Evolutionary conservation across 2,329 filamentous ascomycete genomes (phyloP).

Genomic region (Pestalotiopsis sp.): DNA sequence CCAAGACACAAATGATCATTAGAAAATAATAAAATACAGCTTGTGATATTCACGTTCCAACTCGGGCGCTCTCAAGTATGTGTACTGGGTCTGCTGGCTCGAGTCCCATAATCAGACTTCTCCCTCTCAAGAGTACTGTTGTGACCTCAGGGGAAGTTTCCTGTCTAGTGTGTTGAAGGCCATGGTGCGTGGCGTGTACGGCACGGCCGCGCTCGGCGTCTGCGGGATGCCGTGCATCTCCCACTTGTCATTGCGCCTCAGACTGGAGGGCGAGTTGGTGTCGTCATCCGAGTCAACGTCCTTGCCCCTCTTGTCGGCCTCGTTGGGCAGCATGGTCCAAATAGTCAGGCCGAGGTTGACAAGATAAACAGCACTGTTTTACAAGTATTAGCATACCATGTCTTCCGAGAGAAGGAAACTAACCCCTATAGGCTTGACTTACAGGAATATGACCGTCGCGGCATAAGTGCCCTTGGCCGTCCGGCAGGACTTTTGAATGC

Average conservation of each 20-base stretch:
- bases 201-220: constrained; percentile 38
- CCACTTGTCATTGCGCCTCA: constrained; percentile 50
- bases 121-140: constrained; percentile 23
- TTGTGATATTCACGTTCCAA: not conserved
- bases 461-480: constrained; percentile 71
- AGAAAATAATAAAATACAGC: not conserved
- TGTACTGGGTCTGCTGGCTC: not conserved
- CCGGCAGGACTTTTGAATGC: constrained; percentile 61
- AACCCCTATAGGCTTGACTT: constrained; percentile 32
- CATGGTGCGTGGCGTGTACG: constrained; percentile 67
- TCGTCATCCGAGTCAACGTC: constrained; percentile 42
- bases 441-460: constrained; percentile 69
- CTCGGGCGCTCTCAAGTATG: not conserved
- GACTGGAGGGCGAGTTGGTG: constrained; percentile 36
- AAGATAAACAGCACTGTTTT: constrained; percentile 59
- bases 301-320: constrained; percentile 48
- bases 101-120: not conserved
- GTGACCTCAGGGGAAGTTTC: constrained; percentile 53
- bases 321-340: constrained; percentile 61
- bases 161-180: constrained; percentile 68
- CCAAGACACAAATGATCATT: not conserved
- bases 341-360: constrained; percentile 60
- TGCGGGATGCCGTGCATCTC: constrained; percentile 59
- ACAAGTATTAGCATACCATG: constrained; percentile 12
- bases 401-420: not conserved